Evolutionary conservation across 805 yeast species (phyloP), one percentile per base, ranked within the genome.

Genomic region (Lipomyces kockii): DNA sequence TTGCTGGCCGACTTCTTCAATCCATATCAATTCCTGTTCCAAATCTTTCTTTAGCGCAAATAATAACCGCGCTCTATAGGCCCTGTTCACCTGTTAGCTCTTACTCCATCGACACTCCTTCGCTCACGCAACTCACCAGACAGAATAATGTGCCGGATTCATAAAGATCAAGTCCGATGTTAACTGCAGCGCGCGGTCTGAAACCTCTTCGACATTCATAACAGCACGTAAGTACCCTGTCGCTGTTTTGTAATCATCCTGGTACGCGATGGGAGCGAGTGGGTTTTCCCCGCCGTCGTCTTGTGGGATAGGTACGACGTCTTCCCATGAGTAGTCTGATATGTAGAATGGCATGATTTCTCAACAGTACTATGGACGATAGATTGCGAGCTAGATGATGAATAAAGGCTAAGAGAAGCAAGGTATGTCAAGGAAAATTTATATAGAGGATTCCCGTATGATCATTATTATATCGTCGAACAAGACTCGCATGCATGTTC

Each of bases 141-240:
- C 89, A 0, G 97, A 89, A 76, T 95, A 95, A 77, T 94, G 97
- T 0, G 98, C 97, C 0, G 98, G 92, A 51, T 91, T 88, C 64
- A 84, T 74, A 14, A 80, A 84, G 61, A 95, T 88, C 2, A 89
- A 89, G 32, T 78, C 77, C 14, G 84, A 82, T 0, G 97, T 89
- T 54, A 92, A 78, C 22, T 83, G 83, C 27, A 92, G 78, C 0
- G 97, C 92, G 66, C 98, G 81, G 53, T 85, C 87, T 0, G 92
- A 84, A 72, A 83, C 81, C 75, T 92, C 98, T 35, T 85, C 80
- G 20, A 76, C 71, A 11, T 80, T 78, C 83, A 90, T 82, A 22
- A 91, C 76, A 0, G 89, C 87, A 29, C 91, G 79, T 8, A 90
- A 78, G 3, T 84, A 76, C 1, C 89, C 90, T 83, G 90, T 84